phyloP scores from a whole-genome alignment of 805 yeast genomes.

The Trichomonascus vanleenenianus region DNA sequence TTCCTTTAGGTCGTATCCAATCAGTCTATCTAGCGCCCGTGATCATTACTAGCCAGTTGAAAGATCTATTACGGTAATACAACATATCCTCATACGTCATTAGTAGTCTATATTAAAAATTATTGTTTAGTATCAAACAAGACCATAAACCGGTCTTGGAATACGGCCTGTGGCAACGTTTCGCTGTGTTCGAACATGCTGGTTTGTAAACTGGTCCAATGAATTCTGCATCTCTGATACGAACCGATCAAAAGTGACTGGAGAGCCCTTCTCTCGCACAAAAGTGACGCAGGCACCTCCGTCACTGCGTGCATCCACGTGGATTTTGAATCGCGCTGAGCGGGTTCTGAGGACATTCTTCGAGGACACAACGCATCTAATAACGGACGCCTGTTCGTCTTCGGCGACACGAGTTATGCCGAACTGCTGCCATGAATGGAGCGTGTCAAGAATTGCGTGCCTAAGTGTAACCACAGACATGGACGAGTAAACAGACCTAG shows the following conservation, averaged over 20 bases:
- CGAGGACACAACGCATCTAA: constrained; percentile 27
- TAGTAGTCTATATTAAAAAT: no score
- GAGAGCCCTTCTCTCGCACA: constrained; percentile 24
- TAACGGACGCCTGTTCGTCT: constrained; percentile 21
- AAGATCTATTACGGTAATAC: no score
- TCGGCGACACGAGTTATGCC: constrained; percentile 28
- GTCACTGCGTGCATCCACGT: constrained; percentile 11
- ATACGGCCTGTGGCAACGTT: no score
- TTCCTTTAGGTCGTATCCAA: no score
- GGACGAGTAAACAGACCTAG: constrained; percentile 22
- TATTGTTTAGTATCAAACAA: no score
- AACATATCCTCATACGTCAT: no score
- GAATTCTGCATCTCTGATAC: constrained; percentile 22
- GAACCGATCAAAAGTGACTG: constrained; percentile 23
- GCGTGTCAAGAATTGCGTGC: constrained; percentile 24
- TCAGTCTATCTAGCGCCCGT: no score
- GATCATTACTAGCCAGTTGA: no score
- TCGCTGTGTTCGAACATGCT: no score
- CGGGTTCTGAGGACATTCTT: constrained; percentile 29
- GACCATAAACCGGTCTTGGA: no score
- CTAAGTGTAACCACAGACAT: constrained; percentile 23
- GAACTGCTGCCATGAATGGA: constrained; percentile 31
- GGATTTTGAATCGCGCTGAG: constrained; percentile 23
- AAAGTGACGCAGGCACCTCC: constrained; percentile 20
- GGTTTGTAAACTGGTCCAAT: not conserved